Conservation (phyloP, 371 early-diverging fungal species). For the Mucor sp. region DNA sequence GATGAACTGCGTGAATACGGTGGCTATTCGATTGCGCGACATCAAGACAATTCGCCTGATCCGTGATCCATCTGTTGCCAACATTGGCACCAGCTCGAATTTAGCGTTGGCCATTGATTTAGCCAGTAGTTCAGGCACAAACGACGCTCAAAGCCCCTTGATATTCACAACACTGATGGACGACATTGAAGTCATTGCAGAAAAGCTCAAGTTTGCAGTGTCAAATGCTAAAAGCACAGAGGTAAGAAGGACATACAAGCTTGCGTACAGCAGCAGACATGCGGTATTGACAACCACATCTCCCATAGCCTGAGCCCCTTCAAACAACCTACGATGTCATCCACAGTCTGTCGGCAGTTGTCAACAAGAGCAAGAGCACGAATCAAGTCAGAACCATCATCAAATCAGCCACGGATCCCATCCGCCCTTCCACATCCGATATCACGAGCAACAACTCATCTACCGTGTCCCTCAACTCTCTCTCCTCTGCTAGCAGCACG, state of each 20-base stretch:
- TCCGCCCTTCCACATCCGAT: constrained; percentile 17
- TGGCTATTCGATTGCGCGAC: constrained; percentile 41
- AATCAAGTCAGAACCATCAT: constrained; percentile 37
- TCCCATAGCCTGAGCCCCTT: constrained; percentile 34
- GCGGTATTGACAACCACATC: no score
- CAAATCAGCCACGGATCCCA: constrained; percentile 27
- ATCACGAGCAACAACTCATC: constrained; percentile 8
- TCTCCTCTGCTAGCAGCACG: neutral
- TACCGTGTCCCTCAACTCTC: constrained; percentile 1
- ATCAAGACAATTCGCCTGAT: constrained; percentile 40
- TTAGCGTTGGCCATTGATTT: constrained; percentile 43
- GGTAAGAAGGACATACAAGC: constrained; percentile 15
- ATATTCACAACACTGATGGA: constrained; percentile 44
- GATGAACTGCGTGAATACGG: constrained; percentile 50
- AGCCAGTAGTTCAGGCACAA: constrained; percentile 3
- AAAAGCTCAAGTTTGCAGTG: constrained; percentile 40
- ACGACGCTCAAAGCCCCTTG: constrained; percentile 27
- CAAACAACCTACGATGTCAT: constrained; percentile 47
- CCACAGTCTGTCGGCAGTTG: constrained; percentile 40
- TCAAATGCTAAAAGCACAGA: constrained; percentile 40
- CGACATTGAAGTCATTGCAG: constrained; percentile 42
- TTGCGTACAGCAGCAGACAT: neutral
- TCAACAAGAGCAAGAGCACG: constrained; percentile 28
- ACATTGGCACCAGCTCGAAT: constrained; percentile 34
- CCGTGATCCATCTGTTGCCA: constrained; percentile 39